Percentiles rank a stretch among this genome's conserved stretches.
phyloP scores from a whole-genome alignment of 352 stramenopile species.

The Globisporangium mamillatum region DNA sequence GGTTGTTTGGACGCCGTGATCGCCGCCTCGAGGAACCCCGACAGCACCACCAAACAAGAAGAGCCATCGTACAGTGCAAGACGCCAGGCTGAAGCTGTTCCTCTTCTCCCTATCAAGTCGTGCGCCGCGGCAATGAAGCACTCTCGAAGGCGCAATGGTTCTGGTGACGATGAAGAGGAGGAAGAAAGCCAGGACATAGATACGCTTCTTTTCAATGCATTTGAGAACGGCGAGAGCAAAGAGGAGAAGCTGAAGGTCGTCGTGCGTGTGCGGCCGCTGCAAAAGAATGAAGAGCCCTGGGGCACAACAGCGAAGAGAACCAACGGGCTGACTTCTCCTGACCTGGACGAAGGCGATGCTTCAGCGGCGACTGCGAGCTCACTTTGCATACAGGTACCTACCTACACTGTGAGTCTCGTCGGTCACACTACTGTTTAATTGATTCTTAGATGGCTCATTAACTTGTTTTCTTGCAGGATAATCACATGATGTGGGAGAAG shows the following conservation, averaged over 20 bases:
- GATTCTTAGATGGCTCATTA: neutral
- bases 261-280: conserved; percentile 50
- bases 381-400: conserved; percentile 33
- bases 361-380: conserved; percentile 17
- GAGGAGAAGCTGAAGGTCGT: conserved; percentile 69
- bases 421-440: neutral
- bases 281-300: conserved; percentile 51
- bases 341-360: neutral
- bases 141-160: conserved; percentile 5
- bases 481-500: conserved; percentile 60
- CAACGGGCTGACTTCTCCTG: neutral
- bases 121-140: conserved; percentile 1
- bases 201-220: neutral
- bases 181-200: neutral
- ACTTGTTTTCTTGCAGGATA: conserved; percentile 23
- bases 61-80: neutral
- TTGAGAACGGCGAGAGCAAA: conserved; percentile 3
- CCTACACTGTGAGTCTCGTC: neutral
- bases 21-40: neutral
- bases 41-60: conserved; percentile 3
- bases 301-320: conserved; percentile 6
- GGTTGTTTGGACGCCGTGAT: too few species aligned
- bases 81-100: neutral
- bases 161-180: neutral
- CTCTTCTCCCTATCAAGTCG: neutral